Conservation (phyloP, 78 protist genomes). For the Dictyostelium discoideum region dicty_2.7 NC_007089.4:1384001-1384500, state of each 20-base stretch:
- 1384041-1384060: neutral
- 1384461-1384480: neutral
- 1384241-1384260: neutral
- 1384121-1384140: neutral
- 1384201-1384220: too few relatives aligned
- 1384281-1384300: too few relatives aligned
- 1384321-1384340: neutral
- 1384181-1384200: too few relatives aligned
- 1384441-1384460: neutral
- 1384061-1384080: neutral
- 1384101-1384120: too few relatives aligned
- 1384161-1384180: too few relatives aligned
- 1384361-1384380: neutral
- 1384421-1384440: neutral
- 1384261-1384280: too few relatives aligned
- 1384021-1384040: neutral
- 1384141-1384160: too few relatives aligned
- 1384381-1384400: slow-evolving; percentile 12
- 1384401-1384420: neutral
- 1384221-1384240: too few relatives aligned
- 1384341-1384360: neutral
- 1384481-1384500: slow-evolving; percentile 33
- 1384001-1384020: neutral
- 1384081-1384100: too few relatives aligned
- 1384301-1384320: neutral